Conservation (phyloP, 805 yeast species). For the Starmerella khaoyaiensis region DNA sequence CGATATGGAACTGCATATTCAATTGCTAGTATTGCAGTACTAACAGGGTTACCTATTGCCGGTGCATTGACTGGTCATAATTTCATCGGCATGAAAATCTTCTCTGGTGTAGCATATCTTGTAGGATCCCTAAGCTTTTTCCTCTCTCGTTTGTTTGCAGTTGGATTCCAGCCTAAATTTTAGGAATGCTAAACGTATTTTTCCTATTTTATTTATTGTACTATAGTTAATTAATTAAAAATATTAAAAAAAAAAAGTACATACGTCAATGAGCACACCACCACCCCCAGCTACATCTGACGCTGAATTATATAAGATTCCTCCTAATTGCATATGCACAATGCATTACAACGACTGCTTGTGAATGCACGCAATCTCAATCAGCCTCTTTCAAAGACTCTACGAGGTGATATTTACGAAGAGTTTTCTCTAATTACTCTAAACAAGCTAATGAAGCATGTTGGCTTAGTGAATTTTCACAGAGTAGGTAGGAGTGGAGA, state of each 20-base stretch:
- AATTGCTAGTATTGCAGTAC: slow-evolving; percentile 28
- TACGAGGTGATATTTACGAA: slow-evolving; percentile 12
- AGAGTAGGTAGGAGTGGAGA: slow-evolving; percentile 14
- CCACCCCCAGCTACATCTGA: no score
- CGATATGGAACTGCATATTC: slow-evolving; percentile 57
- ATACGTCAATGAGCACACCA: no score
- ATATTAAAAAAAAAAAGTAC: no score
- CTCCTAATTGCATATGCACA: no score
- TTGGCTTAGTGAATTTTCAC: slow-evolving; percentile 4
- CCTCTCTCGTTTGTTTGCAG: slow-evolving; percentile 24
- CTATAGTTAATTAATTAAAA: no score
- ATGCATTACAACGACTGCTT: no score
- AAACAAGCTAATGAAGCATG: not conserved
- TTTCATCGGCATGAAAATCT: slow-evolving; percentile 27
- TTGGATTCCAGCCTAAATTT: slow-evolving; percentile 18
- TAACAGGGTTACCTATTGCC: slow-evolving; percentile 32
- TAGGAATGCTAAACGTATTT: no score
- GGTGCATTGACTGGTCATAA: slow-evolving; percentile 26
- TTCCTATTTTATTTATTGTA: no score
- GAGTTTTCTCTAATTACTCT: slow-evolving; percentile 2
- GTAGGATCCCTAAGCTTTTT: slow-evolving; percentile 21
- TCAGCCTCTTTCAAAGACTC: not conserved
- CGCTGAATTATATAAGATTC: no score
- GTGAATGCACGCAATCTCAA: slow-evolving; percentile 1
- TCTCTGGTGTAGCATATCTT: slow-evolving; percentile 25